Evolutionary conservation across 306 rosid species (phyloP), one percentile per base, ranked within the genome.

Genomic region (Pyrus bretschneideri): DNA sequence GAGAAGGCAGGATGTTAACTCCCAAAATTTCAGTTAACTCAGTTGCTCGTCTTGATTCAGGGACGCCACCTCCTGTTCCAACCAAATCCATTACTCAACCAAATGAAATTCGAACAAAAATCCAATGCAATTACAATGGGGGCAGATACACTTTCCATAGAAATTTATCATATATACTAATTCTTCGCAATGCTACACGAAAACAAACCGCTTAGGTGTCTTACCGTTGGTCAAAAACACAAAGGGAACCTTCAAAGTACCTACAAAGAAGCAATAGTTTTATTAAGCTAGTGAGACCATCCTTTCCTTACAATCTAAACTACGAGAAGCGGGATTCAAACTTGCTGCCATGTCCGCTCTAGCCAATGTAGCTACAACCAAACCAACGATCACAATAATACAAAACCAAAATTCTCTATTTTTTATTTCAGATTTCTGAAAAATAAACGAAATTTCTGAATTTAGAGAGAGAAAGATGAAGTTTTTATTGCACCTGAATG

Each of bases 161-260:
- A 38, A 40, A 42, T 4, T 12, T 40, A 44, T 7, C 42, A 10
- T 10, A 9, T 11, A 46, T 7, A 27, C 14, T 9, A 6, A 25
- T 31, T 65, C 45, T 21, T 9, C 6, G 6, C 13, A 8, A 44
- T 40, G 67, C 23, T 11, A 2, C 15, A 9, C 57, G 12, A 18
- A 76, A 42, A 4, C 4, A 4, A 54, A 35, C 5, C 35, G 25
- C 54, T 19, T 5, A 19, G 57, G 69, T 9, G 4, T 67, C 79
- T 73, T 46, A 82, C 85, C 82, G 23, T 82, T 82, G 5, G 85
- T 78, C 76, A 82, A 82, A 73, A 82, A 82, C 72, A 82, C 68
- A 69, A 60, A 82, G 5, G 85, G 82, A 12, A 77, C 64, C 70
- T 77, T 82, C 76, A 82, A 73, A 69, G 61, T 11, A 60, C 82